Evolutionary conservation across 2,329 filamentous ascomycete species (phyloP).

Genomic region (Cercospora sp.): DNA sequence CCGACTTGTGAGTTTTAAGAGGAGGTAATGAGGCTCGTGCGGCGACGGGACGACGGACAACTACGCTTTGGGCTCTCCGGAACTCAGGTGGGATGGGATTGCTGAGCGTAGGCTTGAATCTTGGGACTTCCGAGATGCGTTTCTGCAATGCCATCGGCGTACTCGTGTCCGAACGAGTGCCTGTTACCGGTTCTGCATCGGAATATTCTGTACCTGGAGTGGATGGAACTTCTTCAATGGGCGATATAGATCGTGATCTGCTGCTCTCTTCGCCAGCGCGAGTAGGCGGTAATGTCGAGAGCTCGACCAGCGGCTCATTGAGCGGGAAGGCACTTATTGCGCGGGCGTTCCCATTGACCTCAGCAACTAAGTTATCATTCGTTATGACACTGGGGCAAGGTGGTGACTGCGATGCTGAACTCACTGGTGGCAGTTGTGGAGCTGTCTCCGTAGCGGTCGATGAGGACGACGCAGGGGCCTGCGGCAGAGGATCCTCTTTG

Average conservation of each 20-base stretch:
- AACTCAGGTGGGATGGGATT: neutral
- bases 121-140: slow-evolving; percentile 16
- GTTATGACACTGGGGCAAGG: slow-evolving; percentile 30
- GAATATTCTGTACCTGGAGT: slow-evolving; percentile 21
- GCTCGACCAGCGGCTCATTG: slow-evolving; percentile 10
- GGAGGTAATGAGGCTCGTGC: neutral
- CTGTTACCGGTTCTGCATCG: neutral
- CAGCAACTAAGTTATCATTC: slow-evolving; percentile 21
- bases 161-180: neutral
- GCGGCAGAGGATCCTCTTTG: neutral
- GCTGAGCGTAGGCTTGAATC: neutral
- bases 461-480: slow-evolving; percentile 12
- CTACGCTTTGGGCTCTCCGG: neutral
- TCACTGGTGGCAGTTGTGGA: slow-evolving; percentile 21
- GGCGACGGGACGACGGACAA: neutral
- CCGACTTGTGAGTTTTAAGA: neutral
- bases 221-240: slow-evolving; percentile 13
- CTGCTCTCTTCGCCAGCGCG: slow-evolving; percentile 18
- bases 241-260: slow-evolving; percentile 16
- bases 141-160: slow-evolving; percentile 3
- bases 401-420: slow-evolving; percentile 33
- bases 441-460: slow-evolving; percentile 18
- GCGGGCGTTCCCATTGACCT: slow-evolving; percentile 13
- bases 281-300: slow-evolving; percentile 27
- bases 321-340: neutral